Base-by-base conservation (phyloP, 768 basidiomycete species). In the Xerocomellus dryophilus region DNA sequence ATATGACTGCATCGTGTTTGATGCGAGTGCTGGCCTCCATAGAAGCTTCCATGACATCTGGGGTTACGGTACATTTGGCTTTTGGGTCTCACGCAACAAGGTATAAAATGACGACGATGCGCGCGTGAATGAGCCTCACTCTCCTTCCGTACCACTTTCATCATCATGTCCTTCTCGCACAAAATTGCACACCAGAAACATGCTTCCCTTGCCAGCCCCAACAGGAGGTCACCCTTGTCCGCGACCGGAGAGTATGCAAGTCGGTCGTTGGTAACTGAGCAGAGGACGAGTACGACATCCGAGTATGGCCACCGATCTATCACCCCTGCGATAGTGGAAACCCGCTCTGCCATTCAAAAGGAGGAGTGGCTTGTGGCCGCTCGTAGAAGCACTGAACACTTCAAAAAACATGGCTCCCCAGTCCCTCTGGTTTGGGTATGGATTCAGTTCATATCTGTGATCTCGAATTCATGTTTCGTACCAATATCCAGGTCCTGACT, bases 371-470 rank as follows among this genome's bases (percentile, higher is more conserved):
- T 70, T 43, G 52, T 52, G 4, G 43, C 62, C 15, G 70, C 70
- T 45, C 66, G 66, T 23, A 55, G 61, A 34, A 72, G 69, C 32
- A 70, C 69, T 0, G 58, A 66, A 43, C 43, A 66, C 18, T 68
- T 72, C 45, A 66, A 59, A 44, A 44, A 3, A 41, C 44, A 66
- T 12, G 69, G 70, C 8, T 72, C 69, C 8, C 48, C 66, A 0
- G n/a, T 70, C 6, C 69, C 69, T 41, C 49, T 70, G n/a, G 65
- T 70, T 51, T 72, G 69, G 69, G 69, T 70, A 53, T 27, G 66
- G 9, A 11, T 31, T 8, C 0, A 10, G 4, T 38, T 41, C 11
- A 0, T 43, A 14, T 52, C 40, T 31, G 20, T 11, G 32, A 25
- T 27, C 38, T 27, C 15, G 25, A 38, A 12, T 36, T 18, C 31